A percentile compares a stretch with the other conserved stretches of the same genome.
Conservation (phyloP, 495 filamentous ascomycete genomes). For the Penicillium daleae region DNA sequence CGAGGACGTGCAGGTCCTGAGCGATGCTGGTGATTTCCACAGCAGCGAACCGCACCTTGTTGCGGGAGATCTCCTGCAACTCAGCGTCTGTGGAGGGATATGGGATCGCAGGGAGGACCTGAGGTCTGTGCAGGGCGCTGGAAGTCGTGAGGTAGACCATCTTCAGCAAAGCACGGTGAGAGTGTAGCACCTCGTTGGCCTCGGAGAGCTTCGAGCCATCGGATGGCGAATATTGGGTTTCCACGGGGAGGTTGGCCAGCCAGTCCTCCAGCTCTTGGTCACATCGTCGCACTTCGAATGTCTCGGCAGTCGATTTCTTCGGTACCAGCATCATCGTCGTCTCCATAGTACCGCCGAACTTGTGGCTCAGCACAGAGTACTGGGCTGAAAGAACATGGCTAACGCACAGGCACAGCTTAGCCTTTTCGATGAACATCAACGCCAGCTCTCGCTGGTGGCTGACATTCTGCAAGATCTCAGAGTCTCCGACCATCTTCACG, state of each 20-base stretch:
- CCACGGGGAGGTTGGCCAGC: slow-evolving; percentile 67
- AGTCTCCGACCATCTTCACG: slow-evolving; percentile 66
- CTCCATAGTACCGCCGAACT: slow-evolving; percentile 73
- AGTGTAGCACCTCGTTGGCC: slow-evolving; percentile 61
- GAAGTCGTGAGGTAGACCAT: slow-evolving; percentile 89
- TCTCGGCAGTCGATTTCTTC: slow-evolving; percentile 78
- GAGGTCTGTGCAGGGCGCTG: slow-evolving; percentile 84
- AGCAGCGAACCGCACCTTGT: slow-evolving; percentile 77
- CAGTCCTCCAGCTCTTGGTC: slow-evolving; percentile 75
- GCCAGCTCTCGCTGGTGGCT: slow-evolving; percentile 74
- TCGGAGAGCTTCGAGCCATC: slow-evolving; percentile 47
- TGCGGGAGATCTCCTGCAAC: slow-evolving; percentile 76
- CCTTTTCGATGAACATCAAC: slow-evolving; percentile 87
- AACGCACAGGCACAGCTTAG: slow-evolving; percentile 84
- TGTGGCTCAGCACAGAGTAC: slow-evolving; percentile 84
- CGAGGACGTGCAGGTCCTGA: slow-evolving; percentile 66
- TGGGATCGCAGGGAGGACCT: slow-evolving; percentile 76
- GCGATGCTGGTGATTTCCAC: slow-evolving; percentile 80
- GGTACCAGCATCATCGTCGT: slow-evolving; percentile 91
- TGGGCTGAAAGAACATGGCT: slow-evolving; percentile 82
- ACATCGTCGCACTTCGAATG: slow-evolving; percentile 71
- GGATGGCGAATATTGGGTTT: slow-evolving; percentile 63
- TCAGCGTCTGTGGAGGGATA: slow-evolving; percentile 60
- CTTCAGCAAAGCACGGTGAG: slow-evolving; percentile 78
- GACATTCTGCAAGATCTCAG: slow-evolving; percentile 64